Percentiles rank a stretch among this genome's conserved stretches.
Evolutionary conservation across 1,284 basidiomycete species (phyloP).

Genomic region (Moniliella sp.): DNA sequence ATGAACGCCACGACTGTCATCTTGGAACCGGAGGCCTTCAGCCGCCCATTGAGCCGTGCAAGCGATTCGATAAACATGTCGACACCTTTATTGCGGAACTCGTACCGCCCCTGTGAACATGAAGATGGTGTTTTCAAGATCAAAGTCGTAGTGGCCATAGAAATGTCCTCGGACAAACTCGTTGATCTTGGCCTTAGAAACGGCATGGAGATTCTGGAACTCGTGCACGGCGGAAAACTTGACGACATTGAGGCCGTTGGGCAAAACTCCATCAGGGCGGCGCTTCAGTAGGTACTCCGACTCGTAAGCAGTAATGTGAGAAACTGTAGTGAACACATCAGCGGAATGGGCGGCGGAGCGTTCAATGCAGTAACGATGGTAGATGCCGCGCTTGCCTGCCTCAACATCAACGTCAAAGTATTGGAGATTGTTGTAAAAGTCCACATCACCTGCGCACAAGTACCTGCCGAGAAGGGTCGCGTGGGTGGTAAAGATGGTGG

Average conservation of each 20-base stretch:
- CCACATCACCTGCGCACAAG: conserved; percentile 84
- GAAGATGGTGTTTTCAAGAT: conserved; percentile 70
- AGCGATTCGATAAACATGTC: conserved; percentile 97
- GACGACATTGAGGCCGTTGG: conserved; percentile 90
- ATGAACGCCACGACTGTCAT: conserved; percentile 87
- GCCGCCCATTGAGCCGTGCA: conserved; percentile 53
- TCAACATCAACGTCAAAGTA: conserved; percentile 99
- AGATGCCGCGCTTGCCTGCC: conserved; percentile 88
- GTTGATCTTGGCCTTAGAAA: conserved; percentile 83
- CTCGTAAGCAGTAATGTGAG: conserved; percentile 79
- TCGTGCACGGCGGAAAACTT: conserved; percentile 87
- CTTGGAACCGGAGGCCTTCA: conserved; percentile 58
- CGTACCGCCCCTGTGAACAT: conserved; percentile 96
- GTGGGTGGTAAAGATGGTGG: conserved; percentile 82
- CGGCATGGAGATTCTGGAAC: conserved; percentile 86
- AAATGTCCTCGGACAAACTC: conserved; percentile 93
- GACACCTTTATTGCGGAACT: conserved; percentile 95
- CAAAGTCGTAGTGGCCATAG: conserved; percentile 88
- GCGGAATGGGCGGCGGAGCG: conserved; percentile 78
- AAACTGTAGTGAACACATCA: conserved; percentile 93
- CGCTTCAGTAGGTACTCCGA: conserved; percentile 83
- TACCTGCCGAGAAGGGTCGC: conserved; percentile 95
- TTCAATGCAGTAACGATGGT: conserved; percentile 80
- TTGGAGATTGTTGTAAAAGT: conserved; percentile 97
- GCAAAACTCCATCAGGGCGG: conserved; percentile 94